Percentiles rank a stretch among this genome's conserved stretches.
Evolutionary conservation across 768 basidiomycete species (phyloP).

Genomic region (Pisolithus tinctorius): DNA sequence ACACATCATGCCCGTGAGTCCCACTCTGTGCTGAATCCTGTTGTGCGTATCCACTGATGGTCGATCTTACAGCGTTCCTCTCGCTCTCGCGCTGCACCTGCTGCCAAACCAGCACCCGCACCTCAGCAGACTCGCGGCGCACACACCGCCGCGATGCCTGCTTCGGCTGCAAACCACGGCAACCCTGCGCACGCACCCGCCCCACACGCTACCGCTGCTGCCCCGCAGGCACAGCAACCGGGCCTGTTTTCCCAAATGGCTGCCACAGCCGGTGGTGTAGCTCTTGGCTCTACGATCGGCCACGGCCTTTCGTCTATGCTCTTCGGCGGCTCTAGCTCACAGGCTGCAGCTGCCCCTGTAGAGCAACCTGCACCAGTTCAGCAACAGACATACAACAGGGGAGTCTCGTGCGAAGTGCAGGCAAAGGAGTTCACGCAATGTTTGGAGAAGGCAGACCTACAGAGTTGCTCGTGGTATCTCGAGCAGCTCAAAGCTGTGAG

Average conservation of each 20-base stretch:
- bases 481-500: conserved; percentile 84
- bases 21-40: neutral
- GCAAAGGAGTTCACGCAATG: conserved; percentile 88
- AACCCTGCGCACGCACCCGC: conserved; percentile 38
- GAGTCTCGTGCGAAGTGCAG: conserved; percentile 63
- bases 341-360: conserved; percentile 30
- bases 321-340: conserved; percentile 60
- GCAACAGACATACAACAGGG: conserved; percentile 39
- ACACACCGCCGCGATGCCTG: conserved; percentile 43
- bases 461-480: conserved; percentile 79
- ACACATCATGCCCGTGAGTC: conserved; percentile 43
- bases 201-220: conserved; percentile 27
- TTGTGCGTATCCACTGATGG: neutral
- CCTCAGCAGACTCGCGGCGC: conserved; percentile 42
- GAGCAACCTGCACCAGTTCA: conserved; percentile 45
- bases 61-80: conserved; percentile 56
- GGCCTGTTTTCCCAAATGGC: conserved; percentile 83
- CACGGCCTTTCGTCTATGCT: conserved; percentile 90
- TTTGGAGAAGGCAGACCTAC: conserved; percentile 73
- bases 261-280: conserved; percentile 85
- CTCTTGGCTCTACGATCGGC: conserved; percentile 80
- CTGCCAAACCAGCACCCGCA: conserved; percentile 22
- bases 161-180: conserved; percentile 30
- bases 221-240: conserved; percentile 43
- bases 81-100: conserved; percentile 57